Percentiles rank a stretch among this genome's conserved stretches.
Evolutionary conservation across 495 filamentous ascomycete species (phyloP).

Genomic region (Hypoxylon cercidicola): DNA sequence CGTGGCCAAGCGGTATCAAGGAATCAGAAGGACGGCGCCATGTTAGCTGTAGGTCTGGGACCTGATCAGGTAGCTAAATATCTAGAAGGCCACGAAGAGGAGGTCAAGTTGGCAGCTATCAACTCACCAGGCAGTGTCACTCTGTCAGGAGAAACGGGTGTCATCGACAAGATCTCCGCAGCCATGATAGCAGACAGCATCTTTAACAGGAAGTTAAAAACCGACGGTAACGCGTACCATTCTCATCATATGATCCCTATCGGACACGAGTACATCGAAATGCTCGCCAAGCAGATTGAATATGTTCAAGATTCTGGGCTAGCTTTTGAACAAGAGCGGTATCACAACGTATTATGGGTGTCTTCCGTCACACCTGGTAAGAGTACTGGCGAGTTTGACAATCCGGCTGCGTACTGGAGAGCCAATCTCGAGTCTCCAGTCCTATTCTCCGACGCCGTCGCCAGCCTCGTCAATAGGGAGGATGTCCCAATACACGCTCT

Average conservation of each 20-base stretch:
- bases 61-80: constrained; percentile 50
- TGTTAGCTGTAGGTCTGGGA: constrained; percentile 61
- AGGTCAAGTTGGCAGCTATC: constrained; percentile 51
- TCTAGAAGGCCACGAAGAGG: constrained; percentile 41
- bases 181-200: constrained; percentile 50
- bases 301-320: neutral
- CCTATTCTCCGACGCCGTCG: constrained; percentile 50
- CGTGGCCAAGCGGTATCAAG: constrained; percentile 53
- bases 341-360: constrained; percentile 10
- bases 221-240: constrained; percentile 64
- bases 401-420: constrained; percentile 51
- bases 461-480: constrained; percentile 41
- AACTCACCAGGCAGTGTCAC: constrained; percentile 59
- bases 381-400: neutral
- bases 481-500: constrained; percentile 34
- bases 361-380: constrained; percentile 27
- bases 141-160: constrained; percentile 53
- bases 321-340: neutral
- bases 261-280: constrained; percentile 48
- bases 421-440: constrained; percentile 53
- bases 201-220: constrained; percentile 53
- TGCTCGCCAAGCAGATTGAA: constrained; percentile 14
- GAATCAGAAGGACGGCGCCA: constrained; percentile 52
- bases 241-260: constrained; percentile 60
- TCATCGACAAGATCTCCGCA: constrained; percentile 41